These are phyloP conservation scores for Polyplosphaeria fusca DNA, from an alignment of 495 filamentous ascomycete species.

Conservation along the genomic window DNA sequence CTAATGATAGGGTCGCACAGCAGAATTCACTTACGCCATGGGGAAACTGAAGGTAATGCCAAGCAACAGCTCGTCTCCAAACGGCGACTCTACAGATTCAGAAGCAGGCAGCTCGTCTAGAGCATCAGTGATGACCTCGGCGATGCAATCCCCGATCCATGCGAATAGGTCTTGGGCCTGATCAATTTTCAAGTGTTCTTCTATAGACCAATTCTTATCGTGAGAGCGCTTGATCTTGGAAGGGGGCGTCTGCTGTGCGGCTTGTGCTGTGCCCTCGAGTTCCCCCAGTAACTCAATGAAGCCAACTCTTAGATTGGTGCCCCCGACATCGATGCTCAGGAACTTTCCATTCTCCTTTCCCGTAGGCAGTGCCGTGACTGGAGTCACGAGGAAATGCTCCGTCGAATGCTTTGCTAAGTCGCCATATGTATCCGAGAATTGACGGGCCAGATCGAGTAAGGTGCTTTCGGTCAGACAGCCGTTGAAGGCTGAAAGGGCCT, in stretches of 20 bases:
- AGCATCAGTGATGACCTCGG: slow-evolving; percentile 60
- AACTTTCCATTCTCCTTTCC: slow-evolving; percentile 65
- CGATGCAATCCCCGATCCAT: slow-evolving; percentile 77
- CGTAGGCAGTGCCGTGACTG: slow-evolving; percentile 67
- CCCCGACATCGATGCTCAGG: slow-evolving; percentile 77
- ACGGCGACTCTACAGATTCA: slow-evolving; percentile 18
- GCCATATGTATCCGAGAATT: slow-evolving; percentile 59
- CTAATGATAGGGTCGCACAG: not conserved
- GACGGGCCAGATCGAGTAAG: slow-evolving; percentile 58
- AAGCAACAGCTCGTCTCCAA: slow-evolving; percentile 61
- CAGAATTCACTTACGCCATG: slow-evolving; percentile 50
- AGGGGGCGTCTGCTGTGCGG: slow-evolving; percentile 7
- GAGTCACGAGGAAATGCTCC: slow-evolving; percentile 75
- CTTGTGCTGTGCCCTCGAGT: slow-evolving; percentile 26
- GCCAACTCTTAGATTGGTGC: slow-evolving; percentile 74
- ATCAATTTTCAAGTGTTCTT: slow-evolving; percentile 73
- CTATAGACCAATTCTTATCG: slow-evolving; percentile 74
- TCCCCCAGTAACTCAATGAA: slow-evolving; percentile 66
- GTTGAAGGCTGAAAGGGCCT: slow-evolving; percentile 16
- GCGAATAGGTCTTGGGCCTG: slow-evolving; percentile 70
- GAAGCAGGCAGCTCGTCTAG: slow-evolving; percentile 43
- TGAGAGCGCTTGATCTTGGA: slow-evolving; percentile 54
- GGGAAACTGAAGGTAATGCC: slow-evolving; percentile 87
- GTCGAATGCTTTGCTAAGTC: slow-evolving; percentile 62
- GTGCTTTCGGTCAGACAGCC: slow-evolving; percentile 16